Base-by-base conservation (phyloP, 192 early-diverging fungal species). In the Backusella tuberculispora region DNA sequence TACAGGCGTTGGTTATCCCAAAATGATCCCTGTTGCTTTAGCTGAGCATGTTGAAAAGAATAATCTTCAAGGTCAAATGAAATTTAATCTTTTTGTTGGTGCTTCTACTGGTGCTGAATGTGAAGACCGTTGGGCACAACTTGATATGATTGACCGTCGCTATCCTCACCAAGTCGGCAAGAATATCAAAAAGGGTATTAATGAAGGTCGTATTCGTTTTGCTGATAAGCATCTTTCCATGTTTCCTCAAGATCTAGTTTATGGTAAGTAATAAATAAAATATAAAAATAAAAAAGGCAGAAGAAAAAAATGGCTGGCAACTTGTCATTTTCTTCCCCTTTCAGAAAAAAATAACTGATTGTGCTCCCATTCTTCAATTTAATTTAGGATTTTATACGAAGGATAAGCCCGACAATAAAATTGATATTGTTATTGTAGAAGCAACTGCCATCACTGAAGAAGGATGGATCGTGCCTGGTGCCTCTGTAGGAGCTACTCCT, bases 191-290 rank as follows among this genome's bases (percentile, higher is more conserved):
- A 76, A 75, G 60, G 78, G 73, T 42, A 83, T 83, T 63, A 83
- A 83, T 41, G 73, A 43, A 40, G 79, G 79, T 38, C 75, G 69
- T 48, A 83, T 80, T 69, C 69, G 70, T 29, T 83, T 83, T 75
- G 78, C 81, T 47, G 81, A 83, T 47, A 83, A 83, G 68, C 81
- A 83, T 66, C 76, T 83, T 73, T 83, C 81, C 21, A 76, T 81
- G 74, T 83, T 83, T 60, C 81, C 81, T 44, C 78, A 80, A 17
- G 78, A 79, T 66, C 65, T 79, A 50, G 74, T 74, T 10, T 79
- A 79, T 60, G 78, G 78, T 79, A 71, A 76, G 68, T 15, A 37
- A 4, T 5, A 26, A 66, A 6, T 47, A 47, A 47, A 47, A 47
- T 7, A 15, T 7, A 47, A 47, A 47, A 47, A 47, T 47, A 47